A percentile compares a stretch with the other conserved stretches of the same genome.
These are phyloP conservation scores for Verticillium nonalfalfae DNA, from an alignment of 2,329 filamentous ascomycete species.

Conservation along the genomic window DNA sequence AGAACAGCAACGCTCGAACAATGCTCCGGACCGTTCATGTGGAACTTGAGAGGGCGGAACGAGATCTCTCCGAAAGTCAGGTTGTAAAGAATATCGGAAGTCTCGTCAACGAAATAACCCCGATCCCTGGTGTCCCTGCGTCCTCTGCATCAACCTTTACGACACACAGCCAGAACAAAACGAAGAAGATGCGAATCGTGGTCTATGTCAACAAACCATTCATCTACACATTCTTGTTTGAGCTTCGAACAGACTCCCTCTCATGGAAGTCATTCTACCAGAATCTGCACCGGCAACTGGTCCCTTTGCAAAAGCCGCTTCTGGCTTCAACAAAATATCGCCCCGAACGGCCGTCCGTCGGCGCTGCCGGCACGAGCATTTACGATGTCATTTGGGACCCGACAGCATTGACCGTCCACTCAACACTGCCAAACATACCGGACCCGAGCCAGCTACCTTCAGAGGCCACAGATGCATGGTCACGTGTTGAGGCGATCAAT, in stretches of 20 bases:
- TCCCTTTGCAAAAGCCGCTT: conserved; percentile 51
- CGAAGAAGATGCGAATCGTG: conserved; percentile 57
- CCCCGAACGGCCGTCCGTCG: conserved; percentile 38
- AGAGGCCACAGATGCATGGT: conserved; percentile 35
- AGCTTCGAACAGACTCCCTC: conserved; percentile 51
- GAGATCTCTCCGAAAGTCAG: conserved; percentile 25
- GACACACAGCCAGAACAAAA: conserved; percentile 46
- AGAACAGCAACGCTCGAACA: conserved; percentile 45
- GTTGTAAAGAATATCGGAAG: conserved; percentile 34
- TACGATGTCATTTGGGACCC: conserved; percentile 61
- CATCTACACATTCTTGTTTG: conserved; percentile 71
- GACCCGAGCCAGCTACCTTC: conserved; percentile 20
- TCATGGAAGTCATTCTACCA: conserved; percentile 50
- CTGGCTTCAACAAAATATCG: conserved; percentile 51
- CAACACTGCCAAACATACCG: conserved; percentile 62
- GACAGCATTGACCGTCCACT: conserved; percentile 46
- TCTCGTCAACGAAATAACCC: not conserved
- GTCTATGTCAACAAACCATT: conserved; percentile 72
- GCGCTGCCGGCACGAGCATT: conserved; percentile 33
- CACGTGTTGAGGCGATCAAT: conserved; percentile 55
- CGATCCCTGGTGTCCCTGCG: not conserved
- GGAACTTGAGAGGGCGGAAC: conserved; percentile 47
- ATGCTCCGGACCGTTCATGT: conserved; percentile 61
- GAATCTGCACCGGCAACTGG: conserved; percentile 54
- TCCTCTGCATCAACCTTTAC: conserved; percentile 22